A percentile compares a stretch with the other conserved stretches of the same genome.
Conservation (phyloP, 2,329 filamentous ascomycete species). For the Monosporascus sp. region DNA sequence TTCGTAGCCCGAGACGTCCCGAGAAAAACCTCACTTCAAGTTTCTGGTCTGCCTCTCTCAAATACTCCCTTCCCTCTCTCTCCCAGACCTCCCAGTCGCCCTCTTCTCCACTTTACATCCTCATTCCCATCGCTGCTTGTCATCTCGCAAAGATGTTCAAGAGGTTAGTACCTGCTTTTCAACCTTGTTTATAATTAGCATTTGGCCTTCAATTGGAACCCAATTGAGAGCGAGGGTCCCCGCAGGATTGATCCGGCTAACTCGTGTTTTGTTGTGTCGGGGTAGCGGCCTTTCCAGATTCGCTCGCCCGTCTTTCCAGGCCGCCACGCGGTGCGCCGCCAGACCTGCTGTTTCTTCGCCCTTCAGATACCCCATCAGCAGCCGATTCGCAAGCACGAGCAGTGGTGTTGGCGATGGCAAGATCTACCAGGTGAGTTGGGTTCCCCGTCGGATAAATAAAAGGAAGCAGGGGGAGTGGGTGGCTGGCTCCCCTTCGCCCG, state of each 20-base stretch:
- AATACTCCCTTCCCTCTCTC: constrained; percentile 22
- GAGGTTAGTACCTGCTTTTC: constrained; percentile 55
- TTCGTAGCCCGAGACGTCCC: constrained; percentile 1
- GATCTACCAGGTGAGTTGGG: constrained; percentile 58
- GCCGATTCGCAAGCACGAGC: constrained; percentile 54
- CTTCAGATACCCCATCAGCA: constrained; percentile 51
- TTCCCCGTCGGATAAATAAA: neutral
- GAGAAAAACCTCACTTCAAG: constrained; percentile 4
- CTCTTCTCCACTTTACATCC: constrained; percentile 56
- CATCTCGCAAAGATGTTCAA: constrained; percentile 75
- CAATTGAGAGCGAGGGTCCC: constrained; percentile 52
- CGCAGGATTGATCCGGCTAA: constrained; percentile 47
- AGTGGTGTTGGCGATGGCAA: constrained; percentile 58
- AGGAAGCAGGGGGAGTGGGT: neutral
- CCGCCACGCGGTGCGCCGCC: constrained; percentile 52
- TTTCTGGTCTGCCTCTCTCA: constrained; percentile 3
- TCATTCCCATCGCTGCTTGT: constrained; percentile 53
- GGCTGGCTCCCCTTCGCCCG: neutral
- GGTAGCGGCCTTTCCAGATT: constrained; percentile 61
- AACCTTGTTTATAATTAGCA: constrained; percentile 19
- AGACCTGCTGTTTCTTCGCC: constrained; percentile 41
- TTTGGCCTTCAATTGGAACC: constrained; percentile 12
- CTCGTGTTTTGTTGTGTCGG: constrained; percentile 24
- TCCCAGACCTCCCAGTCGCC: constrained; percentile 35
- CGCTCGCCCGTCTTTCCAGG: constrained; percentile 56